Percentiles rank a stretch among this genome's conserved stretches.
Evolutionary conservation across 2,329 filamentous ascomycete species (phyloP).

Genomic region (Penicillium brevicompactum): DNA sequence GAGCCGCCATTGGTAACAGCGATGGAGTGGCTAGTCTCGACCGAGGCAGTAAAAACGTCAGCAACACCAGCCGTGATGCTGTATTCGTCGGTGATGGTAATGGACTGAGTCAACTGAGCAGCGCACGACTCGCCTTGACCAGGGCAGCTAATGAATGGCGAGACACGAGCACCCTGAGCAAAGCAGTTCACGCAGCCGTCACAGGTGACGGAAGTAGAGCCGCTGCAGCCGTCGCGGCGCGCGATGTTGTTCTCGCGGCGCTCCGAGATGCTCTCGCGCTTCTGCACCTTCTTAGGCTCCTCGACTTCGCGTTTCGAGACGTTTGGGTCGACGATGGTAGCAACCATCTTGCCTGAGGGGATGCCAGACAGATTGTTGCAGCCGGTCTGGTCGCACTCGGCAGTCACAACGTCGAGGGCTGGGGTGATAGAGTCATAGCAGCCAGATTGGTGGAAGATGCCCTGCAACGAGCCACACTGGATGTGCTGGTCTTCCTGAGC

Average conservation of each 20-base stretch:
- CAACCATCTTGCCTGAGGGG: neutral
- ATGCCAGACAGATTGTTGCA: neutral
- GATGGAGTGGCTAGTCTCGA: neutral
- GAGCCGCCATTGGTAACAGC: neutral
- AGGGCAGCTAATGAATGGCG: neutral
- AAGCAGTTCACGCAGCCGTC: neutral
- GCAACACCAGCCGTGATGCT: neutral
- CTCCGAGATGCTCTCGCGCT: neutral
- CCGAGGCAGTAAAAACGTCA: neutral
- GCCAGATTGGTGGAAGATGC: neutral
- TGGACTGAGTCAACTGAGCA: neutral
- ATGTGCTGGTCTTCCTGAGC: neutral
- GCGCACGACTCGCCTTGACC: neutral
- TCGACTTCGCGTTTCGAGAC: neutral
- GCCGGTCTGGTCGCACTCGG: neutral
- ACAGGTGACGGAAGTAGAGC: neutral
- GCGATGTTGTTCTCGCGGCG: neutral
- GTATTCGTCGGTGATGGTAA: neutral
- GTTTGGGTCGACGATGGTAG: neutral
- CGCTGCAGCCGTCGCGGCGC: neutral
- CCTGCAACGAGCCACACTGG: neutral
- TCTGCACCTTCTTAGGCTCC: neutral
- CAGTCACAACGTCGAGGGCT: neutral
- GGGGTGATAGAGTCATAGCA: neutral
- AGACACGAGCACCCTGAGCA: neutral